phyloP scores from a whole-genome alignment of 2,329 filamentous ascomycete genomes.

The Escovopsis sp. region DNA sequence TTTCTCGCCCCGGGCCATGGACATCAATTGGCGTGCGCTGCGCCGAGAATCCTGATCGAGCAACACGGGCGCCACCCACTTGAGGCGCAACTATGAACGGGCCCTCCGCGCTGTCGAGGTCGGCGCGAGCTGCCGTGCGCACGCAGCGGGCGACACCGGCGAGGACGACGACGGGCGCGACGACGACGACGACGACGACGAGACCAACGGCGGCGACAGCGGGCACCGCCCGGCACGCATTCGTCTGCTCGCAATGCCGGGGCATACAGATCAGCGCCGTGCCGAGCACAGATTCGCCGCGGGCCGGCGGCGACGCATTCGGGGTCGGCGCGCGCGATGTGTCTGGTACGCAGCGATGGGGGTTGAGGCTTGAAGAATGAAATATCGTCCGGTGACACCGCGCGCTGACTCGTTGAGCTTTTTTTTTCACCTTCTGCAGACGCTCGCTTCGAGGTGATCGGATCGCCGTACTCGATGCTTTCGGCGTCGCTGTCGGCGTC shows the following conservation, averaged over 20 bases:
- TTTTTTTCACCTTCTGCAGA: slow-evolving; percentile 38
- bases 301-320: slow-evolving; percentile 37
- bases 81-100: slow-evolving; percentile 24
- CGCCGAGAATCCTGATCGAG: slow-evolving; percentile 1
- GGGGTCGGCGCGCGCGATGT: slow-evolving; percentile 33
- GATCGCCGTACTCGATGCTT: slow-evolving; percentile 81
- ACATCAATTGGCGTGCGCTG: not conserved
- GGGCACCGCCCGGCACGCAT: slow-evolving; percentile 9
- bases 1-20: slow-evolving; percentile 1
- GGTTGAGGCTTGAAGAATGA: not conserved
- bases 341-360: slow-evolving; percentile 27
- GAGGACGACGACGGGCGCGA: too few species aligned
- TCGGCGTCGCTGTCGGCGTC: slow-evolving; percentile 88
- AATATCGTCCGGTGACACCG: not conserved
- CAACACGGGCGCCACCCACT: slow-evolving; percentile 2
- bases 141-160: slow-evolving; percentile 9
- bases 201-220: too few species aligned
- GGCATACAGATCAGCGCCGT: slow-evolving; percentile 48
- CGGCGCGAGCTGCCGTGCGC: slow-evolving; percentile 17
- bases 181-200: too few species aligned
- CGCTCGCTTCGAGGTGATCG: slow-evolving; percentile 87
- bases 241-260: slow-evolving; percentile 41
- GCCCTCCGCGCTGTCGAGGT: slow-evolving; percentile 24
- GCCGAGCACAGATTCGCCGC: slow-evolving; percentile 40
- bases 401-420: not conserved